Conservation (phyloP, 768 basidiomycete species). For the Leccinellum luteum region DNA sequence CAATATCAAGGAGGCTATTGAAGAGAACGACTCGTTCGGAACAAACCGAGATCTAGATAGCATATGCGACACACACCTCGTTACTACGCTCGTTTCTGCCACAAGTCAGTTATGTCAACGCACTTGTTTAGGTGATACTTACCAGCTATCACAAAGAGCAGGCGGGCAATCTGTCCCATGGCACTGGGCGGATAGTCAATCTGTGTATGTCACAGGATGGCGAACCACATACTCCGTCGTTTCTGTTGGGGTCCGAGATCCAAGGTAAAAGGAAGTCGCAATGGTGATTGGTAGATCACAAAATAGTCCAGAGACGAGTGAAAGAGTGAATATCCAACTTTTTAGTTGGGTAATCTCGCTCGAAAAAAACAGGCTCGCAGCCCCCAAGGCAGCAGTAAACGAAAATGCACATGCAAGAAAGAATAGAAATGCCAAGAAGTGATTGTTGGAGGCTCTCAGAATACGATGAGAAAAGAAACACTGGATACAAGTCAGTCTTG, state of each 20-base stretch:
- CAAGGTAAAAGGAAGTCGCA: constrained; percentile 8
- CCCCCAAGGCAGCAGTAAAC: constrained; percentile 22
- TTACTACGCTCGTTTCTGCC: constrained; percentile 14
- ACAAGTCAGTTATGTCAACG: constrained; percentile 1
- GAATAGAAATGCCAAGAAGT: constrained; percentile 9
- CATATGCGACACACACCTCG: constrained; percentile 7
- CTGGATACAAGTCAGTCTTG: constrained; percentile 3
- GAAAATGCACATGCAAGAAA: constrained; percentile 18
- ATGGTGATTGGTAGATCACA: constrained; percentile 18
- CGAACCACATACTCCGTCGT: constrained; percentile 6
- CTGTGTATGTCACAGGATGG: neutral
- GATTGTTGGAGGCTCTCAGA: constrained; percentile 14
- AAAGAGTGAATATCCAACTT: constrained; percentile 21
- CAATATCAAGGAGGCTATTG: constrained; percentile 10
- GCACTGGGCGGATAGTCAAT: constrained; percentile 2
- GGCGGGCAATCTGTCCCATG: neutral
- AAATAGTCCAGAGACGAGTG: constrained; percentile 12
- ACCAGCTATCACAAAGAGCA: constrained; percentile 12
- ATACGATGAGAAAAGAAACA: constrained; percentile 22
- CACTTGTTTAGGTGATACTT: neutral
- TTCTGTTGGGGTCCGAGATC: neutral
- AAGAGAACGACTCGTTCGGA: neutral
- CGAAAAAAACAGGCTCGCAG: constrained; percentile 18
- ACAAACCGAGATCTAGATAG: neutral
- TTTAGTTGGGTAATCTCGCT: neutral